Evolutionary conservation across 1,284 basidiomycete genomes (phyloP).

Genomic region (Clitocybe nebularis): DNA sequence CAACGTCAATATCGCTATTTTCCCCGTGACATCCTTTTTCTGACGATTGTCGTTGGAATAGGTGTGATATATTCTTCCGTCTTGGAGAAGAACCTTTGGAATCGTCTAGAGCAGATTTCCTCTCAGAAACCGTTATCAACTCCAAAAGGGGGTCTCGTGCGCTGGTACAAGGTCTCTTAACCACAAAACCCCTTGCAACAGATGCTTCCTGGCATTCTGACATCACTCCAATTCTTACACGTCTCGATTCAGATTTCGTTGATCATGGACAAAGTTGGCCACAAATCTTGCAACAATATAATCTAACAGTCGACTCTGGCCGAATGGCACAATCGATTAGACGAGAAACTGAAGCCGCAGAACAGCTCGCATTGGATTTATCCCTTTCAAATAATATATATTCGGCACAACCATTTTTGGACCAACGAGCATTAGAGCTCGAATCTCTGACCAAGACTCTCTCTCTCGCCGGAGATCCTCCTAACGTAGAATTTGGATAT

Average conservation of each 20-base stretch:
- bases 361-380: slow-evolving; percentile 63
- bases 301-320: slow-evolving; percentile 36
- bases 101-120: slow-evolving; percentile 48
- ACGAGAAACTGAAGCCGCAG: slow-evolving; percentile 50
- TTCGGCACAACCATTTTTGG: slow-evolving; percentile 37
- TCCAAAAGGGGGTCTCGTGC: slow-evolving; percentile 50
- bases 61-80: slow-evolving; percentile 59
- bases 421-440: slow-evolving; percentile 28
- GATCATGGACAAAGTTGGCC: slow-evolving; percentile 29
- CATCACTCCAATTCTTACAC: slow-evolving; percentile 40
- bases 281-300: slow-evolving; percentile 38
- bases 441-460: slow-evolving; percentile 55
- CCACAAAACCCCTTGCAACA: slow-evolving; percentile 34
- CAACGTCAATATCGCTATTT: slow-evolving; percentile 37
- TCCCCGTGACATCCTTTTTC: slow-evolving; percentile 3
- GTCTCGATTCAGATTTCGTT: slow-evolving; percentile 35
- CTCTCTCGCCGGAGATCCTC: slow-evolving; percentile 49
- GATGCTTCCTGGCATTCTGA: slow-evolving; percentile 50
- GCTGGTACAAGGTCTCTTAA: slow-evolving; percentile 43
- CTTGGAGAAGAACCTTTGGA: slow-evolving; percentile 43
- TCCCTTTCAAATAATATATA: slow-evolving; percentile 55
- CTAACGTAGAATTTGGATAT: slow-evolving; percentile 56
- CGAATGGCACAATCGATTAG: slow-evolving; percentile 36
- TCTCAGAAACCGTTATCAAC: slow-evolving; percentile 47
- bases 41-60: slow-evolving; percentile 24